These are phyloP conservation scores for Cadophora sp. DNA, from an alignment of 2,329 filamentous ascomycete species.

Conservation along the genomic window DNA sequence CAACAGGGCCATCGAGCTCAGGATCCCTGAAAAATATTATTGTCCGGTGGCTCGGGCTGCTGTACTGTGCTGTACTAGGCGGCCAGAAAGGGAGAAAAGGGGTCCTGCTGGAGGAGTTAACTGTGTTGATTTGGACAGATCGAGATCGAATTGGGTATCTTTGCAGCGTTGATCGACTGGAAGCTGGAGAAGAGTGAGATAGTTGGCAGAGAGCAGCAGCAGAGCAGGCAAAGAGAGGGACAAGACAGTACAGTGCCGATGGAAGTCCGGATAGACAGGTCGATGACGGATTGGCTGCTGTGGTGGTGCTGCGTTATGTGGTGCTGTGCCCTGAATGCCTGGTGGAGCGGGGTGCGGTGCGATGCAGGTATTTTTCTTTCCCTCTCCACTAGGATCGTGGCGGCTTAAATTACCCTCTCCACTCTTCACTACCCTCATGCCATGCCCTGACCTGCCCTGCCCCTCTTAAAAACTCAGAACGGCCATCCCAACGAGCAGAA, in stretches of 20 bases:
- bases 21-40: slow-evolving; percentile 10
- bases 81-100: slow-evolving; percentile 11
- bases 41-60: slow-evolving; percentile 18
- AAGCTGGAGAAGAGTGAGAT: neutral
- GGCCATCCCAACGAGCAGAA: slow-evolving; percentile 13
- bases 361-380: slow-evolving; percentile 10
- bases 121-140: neutral
- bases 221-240: neutral
- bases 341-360: neutral
- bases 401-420: neutral
- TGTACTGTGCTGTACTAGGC: slow-evolving; percentile 2
- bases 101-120: slow-evolving; percentile 1
- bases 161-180: neutral
- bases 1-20: slow-evolving; percentile 11
- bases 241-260: neutral
- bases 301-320: neutral
- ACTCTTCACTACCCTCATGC: neutral
- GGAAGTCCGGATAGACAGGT: slow-evolving; percentile 1
- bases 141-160: slow-evolving; percentile 9
- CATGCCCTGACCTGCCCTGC: neutral
- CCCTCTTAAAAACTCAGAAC: neutral
- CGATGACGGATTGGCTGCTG: neutral
- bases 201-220: neutral
- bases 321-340: slow-evolving; percentile 16
- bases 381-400: neutral